Conservation (phyloP, 2,329 filamentous ascomycete species). For the Aquanectria penicillioides region DNA sequence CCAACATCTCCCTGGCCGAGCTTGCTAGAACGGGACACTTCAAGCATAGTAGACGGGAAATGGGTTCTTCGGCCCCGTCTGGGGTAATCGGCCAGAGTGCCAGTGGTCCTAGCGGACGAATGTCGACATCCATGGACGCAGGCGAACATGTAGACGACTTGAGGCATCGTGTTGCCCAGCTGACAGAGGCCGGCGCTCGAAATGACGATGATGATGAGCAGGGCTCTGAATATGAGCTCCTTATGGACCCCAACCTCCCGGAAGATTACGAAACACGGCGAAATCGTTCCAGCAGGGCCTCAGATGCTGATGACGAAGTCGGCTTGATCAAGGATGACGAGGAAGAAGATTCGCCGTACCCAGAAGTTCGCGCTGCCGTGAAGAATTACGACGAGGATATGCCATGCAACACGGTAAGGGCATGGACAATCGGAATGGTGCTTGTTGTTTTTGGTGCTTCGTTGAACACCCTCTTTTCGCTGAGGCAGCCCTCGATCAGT, state of each 20-base stretch:
- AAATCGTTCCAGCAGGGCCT: conserved; percentile 16
- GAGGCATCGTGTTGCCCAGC: conserved; percentile 50
- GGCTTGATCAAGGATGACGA: conserved; percentile 44
- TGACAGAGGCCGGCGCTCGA: conserved; percentile 51
- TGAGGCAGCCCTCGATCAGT: conserved; percentile 69
- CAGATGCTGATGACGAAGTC: conserved; percentile 43
- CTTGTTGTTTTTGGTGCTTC: conserved; percentile 67
- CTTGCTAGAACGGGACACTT: not conserved
- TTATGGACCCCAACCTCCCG: conserved; percentile 64
- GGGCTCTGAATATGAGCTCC: conserved; percentile 63
- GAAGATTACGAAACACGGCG: conserved; percentile 54
- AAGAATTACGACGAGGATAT: conserved; percentile 72
- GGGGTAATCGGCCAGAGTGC: conserved; percentile 39
- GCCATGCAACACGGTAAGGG: conserved; percentile 73
- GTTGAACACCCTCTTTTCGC: conserved; percentile 71
- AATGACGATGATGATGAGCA: conserved; percentile 57
- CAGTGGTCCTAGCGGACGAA: conserved; percentile 36
- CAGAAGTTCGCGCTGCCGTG: conserved; percentile 72
- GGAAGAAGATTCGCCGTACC: conserved; percentile 66
- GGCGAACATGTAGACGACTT: conserved; percentile 37
- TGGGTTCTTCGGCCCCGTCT: conserved; percentile 17
- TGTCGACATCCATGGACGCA: conserved; percentile 42
- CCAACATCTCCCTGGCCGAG: not conserved
- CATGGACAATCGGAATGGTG: conserved; percentile 70
- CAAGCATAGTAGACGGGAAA: not conserved